Percentiles rank a stretch among this genome's conserved stretches.
phyloP scores from a whole-genome alignment of 306 rosid genomes.

The Castanea crenata region DNA sequence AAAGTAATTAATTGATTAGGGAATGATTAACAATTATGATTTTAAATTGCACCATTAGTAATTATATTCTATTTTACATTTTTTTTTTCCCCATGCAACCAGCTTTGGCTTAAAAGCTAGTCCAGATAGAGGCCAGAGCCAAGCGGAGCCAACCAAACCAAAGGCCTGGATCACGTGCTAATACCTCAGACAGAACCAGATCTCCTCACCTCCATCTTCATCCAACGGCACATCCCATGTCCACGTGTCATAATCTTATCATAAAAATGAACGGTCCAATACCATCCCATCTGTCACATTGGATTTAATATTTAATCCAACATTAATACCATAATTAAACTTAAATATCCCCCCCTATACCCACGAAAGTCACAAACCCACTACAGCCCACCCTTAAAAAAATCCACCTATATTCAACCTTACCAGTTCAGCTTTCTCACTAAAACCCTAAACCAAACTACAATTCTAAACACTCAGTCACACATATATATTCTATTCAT shows the following conservation, averaged over 20 bases:
- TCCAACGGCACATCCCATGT: not conserved
- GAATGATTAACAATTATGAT: too few species aligned
- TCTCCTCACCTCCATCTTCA: not conserved
- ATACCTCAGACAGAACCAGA: not conserved
- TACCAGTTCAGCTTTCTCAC: not conserved
- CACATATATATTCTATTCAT: not conserved
- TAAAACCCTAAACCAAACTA: not conserved
- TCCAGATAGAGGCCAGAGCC: not conserved
- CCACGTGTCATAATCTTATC: conserved; percentile 18
- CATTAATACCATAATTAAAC: not conserved
- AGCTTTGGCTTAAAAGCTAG: not conserved
- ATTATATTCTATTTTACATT: too few species aligned
- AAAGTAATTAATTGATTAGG: too few species aligned
- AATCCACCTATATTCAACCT: not conserved
- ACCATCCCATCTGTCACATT: conserved; percentile 5
- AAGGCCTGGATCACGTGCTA: conserved; percentile 6
- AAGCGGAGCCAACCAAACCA: not conserved
- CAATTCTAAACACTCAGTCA: too few species aligned
- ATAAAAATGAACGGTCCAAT: conserved; percentile 21
- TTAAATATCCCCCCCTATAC: not conserved
- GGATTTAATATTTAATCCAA: not conserved
- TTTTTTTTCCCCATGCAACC: too few species aligned
- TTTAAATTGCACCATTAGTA: too few species aligned
- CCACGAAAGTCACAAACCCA: not conserved
- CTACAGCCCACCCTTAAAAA: too few species aligned